These are phyloP conservation scores for Moesziomyces parantarcticus DNA, from an alignment of 1,284 basidiomycete genomes.

Conservation along the genomic window DNA sequence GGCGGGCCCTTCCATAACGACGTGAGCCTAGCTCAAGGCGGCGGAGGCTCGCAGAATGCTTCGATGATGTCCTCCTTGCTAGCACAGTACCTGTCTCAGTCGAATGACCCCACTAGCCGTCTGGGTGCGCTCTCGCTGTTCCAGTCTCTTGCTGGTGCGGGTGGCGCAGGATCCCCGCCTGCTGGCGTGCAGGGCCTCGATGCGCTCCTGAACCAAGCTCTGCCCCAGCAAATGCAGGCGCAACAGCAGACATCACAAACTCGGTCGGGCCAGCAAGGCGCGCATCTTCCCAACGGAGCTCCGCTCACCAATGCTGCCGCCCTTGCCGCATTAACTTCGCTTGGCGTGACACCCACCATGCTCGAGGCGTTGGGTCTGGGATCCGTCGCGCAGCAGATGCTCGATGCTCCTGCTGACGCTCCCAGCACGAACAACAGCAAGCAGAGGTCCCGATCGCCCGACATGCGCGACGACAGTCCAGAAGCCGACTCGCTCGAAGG, in stretches of 20 bases:
- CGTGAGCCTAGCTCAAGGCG: conserved; percentile 8
- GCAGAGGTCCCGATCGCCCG: conserved; percentile 13
- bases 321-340: conserved; percentile 32
- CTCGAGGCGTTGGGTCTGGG: conserved; percentile 44
- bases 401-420: conserved; percentile 21
- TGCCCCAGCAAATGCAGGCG: conserved; percentile 7
- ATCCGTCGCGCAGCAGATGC: conserved; percentile 41
- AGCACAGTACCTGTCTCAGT: conserved; percentile 45
- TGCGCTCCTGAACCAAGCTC: conserved; percentile 21
- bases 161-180: conserved; percentile 10
- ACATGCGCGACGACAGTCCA: conserved; percentile 14
- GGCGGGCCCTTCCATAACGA: conserved; percentile 16
- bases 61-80: conserved; percentile 39
- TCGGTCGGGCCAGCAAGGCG: conserved; percentile 12
- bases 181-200: conserved; percentile 27
- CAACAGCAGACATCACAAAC: conserved; percentile 14
- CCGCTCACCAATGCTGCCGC: conserved; percentile 38
- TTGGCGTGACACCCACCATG: conserved; percentile 40
- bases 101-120: conserved; percentile 20
- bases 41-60: conserved; percentile 11
- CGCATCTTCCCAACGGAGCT: conserved; percentile 19
- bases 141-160: conserved; percentile 30
- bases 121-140: conserved; percentile 36
- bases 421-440: neutral
- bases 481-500: conserved; percentile 16